These are phyloP conservation scores for Lasiosphaeria miniovina DNA, from an alignment of 495 filamentous ascomycete species.

Conservation along the genomic window DNA sequence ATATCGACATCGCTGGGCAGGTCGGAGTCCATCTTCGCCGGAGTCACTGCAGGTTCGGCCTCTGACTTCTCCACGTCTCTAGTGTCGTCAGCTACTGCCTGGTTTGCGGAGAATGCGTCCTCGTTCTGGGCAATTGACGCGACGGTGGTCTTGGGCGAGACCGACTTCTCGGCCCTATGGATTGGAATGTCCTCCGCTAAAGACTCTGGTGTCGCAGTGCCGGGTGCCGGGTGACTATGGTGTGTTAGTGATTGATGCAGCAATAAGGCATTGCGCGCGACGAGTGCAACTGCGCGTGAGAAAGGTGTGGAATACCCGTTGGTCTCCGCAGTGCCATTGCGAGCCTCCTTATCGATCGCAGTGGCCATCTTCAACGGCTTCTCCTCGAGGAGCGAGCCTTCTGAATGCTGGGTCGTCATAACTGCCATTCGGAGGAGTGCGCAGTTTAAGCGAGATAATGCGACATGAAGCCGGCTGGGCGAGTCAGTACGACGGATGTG, in stretches of 20 bases:
- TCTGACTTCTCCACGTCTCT: not conserved
- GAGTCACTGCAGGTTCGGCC: not conserved
- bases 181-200: conserved; percentile 7
- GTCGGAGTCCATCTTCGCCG: conserved; percentile 11
- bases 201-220: not conserved
- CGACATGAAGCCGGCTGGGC: conserved; percentile 31
- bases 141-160: not conserved
- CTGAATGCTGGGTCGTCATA: conserved; percentile 53
- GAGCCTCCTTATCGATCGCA: conserved; percentile 38
- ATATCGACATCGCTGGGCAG: conserved; percentile 29
- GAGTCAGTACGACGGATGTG: not conserved
- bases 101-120: conserved; percentile 26
- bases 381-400: conserved; percentile 44
- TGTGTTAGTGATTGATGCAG: not conserved
- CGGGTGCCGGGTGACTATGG: not conserved
- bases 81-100: conserved; percentile 1
- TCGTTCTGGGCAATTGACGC: conserved; percentile 17
- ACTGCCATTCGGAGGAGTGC: conserved; percentile 44
- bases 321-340: conserved; percentile 22
- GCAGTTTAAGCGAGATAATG: conserved; percentile 18
- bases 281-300: not conserved
- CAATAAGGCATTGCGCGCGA: not conserved
- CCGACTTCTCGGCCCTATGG: conserved; percentile 1
- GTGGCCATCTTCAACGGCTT: conserved; percentile 49
- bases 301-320: conserved; percentile 31